phyloP scores from a whole-genome alignment of 2,329 filamentous ascomycete species.

The Colletotrichum sp. region DNA sequence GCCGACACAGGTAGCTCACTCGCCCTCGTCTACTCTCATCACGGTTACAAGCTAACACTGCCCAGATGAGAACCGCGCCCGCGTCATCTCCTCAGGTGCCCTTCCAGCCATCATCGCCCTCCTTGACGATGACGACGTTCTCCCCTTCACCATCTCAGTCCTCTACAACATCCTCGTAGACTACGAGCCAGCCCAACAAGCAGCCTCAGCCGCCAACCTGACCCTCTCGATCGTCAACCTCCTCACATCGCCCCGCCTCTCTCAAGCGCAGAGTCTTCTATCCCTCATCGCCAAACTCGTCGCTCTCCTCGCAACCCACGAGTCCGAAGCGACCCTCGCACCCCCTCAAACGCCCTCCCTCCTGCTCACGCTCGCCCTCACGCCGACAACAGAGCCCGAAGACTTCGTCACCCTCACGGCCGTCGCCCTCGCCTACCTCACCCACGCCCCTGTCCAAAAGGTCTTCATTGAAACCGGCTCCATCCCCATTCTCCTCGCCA shows the following conservation, averaged over 20 bases:
- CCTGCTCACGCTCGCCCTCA: conserved; percentile 55
- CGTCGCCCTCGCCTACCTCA: conserved; percentile 60
- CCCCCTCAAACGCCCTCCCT: conserved; percentile 50
- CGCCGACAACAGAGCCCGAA: conserved; percentile 52
- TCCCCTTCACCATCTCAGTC: conserved; percentile 61
- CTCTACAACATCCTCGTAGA: conserved; percentile 68
- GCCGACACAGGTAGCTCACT: conserved; percentile 57
- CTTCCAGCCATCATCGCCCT: conserved; percentile 53
- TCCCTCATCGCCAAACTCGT: conserved; percentile 62
- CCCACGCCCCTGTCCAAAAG: conserved; percentile 56
- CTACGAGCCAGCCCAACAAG: conserved; percentile 65
- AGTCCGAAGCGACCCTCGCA: conserved; percentile 50
- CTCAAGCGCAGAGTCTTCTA: conserved; percentile 46
- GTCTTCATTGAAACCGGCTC: conserved; percentile 45
- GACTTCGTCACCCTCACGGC: conserved; percentile 58
- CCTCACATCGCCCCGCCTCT: conserved; percentile 49
- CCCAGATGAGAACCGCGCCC: conserved; percentile 62
- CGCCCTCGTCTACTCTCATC: background rate
- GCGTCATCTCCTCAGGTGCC: conserved; percentile 54
- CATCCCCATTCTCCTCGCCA: conserved; percentile 48
- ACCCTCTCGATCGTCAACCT: conserved; percentile 54
- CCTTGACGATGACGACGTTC: conserved; percentile 50
- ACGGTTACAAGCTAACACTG: background rate
- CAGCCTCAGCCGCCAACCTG: conserved; percentile 53
- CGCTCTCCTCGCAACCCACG: conserved; percentile 55